A percentile compares a stretch with the other conserved stretches of the same genome.
phyloP scores from a whole-genome alignment of 305 asterid species.

The Fraxinus platypoda region DNA sequence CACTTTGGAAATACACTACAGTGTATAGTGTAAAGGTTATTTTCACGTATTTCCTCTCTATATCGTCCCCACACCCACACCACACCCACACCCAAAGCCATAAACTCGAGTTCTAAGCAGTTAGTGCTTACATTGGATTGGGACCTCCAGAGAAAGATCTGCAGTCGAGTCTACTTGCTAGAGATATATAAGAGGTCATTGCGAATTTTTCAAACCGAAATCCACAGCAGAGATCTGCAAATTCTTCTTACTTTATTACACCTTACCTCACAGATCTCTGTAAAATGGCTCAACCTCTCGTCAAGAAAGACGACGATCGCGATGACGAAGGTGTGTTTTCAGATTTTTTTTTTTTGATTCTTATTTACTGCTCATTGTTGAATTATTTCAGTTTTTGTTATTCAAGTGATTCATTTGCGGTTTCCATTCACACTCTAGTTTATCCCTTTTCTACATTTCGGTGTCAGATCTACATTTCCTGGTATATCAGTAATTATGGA shows the following conservation, averaged over 20 bases:
- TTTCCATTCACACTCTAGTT: background rate
- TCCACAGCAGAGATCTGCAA: conserved; percentile 27
- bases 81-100: background rate
- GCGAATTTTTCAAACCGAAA: background rate
- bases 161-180: background rate
- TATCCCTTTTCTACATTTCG: background rate
- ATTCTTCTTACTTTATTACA: conserved; percentile 16
- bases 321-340: conserved; percentile 71
- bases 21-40: too few relatives aligned
- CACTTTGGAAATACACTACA: too few relatives aligned
- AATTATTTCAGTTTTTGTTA: background rate
- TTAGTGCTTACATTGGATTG: conserved; percentile 1
- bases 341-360: background rate
- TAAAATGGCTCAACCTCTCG: conserved; percentile 77
- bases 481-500: background rate
- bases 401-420: background rate
- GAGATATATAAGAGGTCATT: background rate
- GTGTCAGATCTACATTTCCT: conserved; percentile 1
- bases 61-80: too few relatives aligned
- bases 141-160: conserved; percentile 4
- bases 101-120: conserved; percentile 17
- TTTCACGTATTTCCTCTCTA: too few relatives aligned
- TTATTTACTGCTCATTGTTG: background rate
- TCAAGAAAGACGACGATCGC: conserved; percentile 96
- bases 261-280: conserved; percentile 29